Base-by-base conservation (phyloP, 345 rosid species). In the Ricinus communis region DNA sequence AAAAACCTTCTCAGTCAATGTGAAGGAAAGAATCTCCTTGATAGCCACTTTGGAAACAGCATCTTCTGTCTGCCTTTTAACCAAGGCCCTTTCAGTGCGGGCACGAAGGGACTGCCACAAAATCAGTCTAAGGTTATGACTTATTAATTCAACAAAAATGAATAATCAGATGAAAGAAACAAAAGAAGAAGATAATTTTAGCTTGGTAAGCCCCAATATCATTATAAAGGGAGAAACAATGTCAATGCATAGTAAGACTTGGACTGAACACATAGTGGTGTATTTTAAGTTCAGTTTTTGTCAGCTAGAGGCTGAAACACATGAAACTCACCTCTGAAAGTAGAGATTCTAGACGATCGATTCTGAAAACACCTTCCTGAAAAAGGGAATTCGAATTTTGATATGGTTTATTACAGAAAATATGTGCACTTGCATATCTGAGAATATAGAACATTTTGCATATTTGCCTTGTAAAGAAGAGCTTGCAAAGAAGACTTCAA, bases 341-440 rank as follows among this genome's bases (percentile, higher is more conserved):
- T 68, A 93, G 81, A 73, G 96, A 93, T 73, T 93, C 97, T 68
- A 93, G 84, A 24, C 98, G 97, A 83, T 93, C 97, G 76, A 93
- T 90, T 76, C 90, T 86, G 82, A 93, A 93, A 82, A 80, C 81
- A 74, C 98, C 98, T 38, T 86, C 91, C 98, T 93, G 82, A 67
- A 31, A n/a, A 81, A 67, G 71, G 59, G 14, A 66, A 55, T 55
- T 55, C 59, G 69, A 27, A 68, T 47, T 41, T 51, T 22, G 5
- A 52, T 19, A 69, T 52, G 24, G 45, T 41, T 55, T 57, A 57
- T 30, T 46, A 8, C 31, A 27, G 18, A 69, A 62, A 16, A 18
- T 16, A 43, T n/a, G 21, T 21, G 8, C 10, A 21, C 6, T 56
- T 70, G 46, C 59, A 45, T 56, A 47, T 46, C 61, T 27, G 10